These are phyloP conservation scores for Starmerella sp. DNA, from an alignment of 805 yeast species.

Conservation along the genomic window DNA sequence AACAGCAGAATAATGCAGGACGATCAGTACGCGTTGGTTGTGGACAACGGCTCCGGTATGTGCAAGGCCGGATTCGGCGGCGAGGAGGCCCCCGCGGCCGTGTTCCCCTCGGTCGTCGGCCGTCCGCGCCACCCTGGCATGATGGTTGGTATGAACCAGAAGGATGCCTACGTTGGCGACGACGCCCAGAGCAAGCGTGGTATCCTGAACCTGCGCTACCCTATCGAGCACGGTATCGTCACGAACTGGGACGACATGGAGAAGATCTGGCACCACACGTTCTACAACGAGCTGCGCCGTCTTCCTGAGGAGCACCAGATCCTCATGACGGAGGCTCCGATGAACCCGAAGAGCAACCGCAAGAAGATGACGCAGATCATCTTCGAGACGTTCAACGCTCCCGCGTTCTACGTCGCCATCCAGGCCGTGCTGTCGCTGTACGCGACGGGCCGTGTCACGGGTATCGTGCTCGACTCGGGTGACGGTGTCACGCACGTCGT, in stretches of 20 bases:
- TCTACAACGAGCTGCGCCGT: constrained; percentile 99
- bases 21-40: constrained; percentile 46
- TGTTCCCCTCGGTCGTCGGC: constrained; percentile 99
- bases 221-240: constrained; percentile 99
- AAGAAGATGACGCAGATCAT: constrained; percentile 99
- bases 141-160: constrained; percentile 99
- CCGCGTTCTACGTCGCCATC: constrained; percentile 97
- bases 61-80: constrained; percentile 99
- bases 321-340: constrained; percentile 97
- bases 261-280: constrained; percentile 99
- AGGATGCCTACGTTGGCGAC: constrained; percentile 98
- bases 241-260: constrained; percentile 99
- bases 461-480: constrained; percentile 99
- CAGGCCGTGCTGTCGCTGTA: constrained; percentile 97
- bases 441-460: constrained; percentile 99
- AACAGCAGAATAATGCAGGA: constrained; percentile 21
- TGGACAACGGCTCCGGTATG: constrained; percentile 99
- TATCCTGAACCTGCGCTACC: constrained; percentile 96
- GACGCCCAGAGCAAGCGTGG: constrained; percentile 99
- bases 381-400: constrained; percentile 98
- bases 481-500: constrained; percentile 99
- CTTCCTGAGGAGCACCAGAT: constrained; percentile 99
- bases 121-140: constrained; percentile 99
- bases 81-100: constrained; percentile 99
- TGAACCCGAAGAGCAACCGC: constrained; percentile 99